phyloP scores from a whole-genome alignment of 305 asterid species.

The Solanum hybrid region DNA sequence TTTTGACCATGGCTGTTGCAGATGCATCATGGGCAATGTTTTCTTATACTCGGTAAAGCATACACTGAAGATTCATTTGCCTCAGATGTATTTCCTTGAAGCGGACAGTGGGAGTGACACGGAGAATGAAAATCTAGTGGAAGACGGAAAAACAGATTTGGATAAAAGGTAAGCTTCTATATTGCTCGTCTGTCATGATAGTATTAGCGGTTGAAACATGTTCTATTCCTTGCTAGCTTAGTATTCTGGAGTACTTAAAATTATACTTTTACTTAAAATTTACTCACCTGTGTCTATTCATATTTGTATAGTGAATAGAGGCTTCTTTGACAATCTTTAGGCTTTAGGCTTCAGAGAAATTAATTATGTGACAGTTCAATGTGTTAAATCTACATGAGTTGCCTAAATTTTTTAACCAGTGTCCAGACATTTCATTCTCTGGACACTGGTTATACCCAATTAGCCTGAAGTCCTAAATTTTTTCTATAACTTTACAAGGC shows the following conservation, averaged over 20 bases:
- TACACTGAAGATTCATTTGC: neutral
- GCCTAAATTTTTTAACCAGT: neutral
- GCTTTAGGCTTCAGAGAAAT: neutral
- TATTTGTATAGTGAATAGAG: neutral
- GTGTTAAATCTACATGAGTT: neutral
- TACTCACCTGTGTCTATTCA: neutral
- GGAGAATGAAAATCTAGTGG: slow-evolving; percentile 35
- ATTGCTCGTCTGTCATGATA: neutral
- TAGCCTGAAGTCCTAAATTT: neutral
- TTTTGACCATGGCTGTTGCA: neutral
- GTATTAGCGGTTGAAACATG: neutral
- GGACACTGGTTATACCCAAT: neutral
- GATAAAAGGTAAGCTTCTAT: slow-evolving; percentile 61
- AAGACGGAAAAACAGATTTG: slow-evolving; percentile 33
- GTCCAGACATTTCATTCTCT: neutral
- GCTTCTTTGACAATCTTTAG: neutral
- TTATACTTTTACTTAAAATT: neutral
- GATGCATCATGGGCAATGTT: neutral
- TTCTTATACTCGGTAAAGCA: neutral
- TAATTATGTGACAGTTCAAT: neutral
- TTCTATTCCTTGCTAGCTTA: neutral
- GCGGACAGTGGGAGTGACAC: slow-evolving; percentile 54
- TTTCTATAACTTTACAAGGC: neutral
- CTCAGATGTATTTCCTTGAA: slow-evolving; percentile 80
- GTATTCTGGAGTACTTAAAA: neutral